phyloP scores from a whole-genome alignment of 1,139 yeast genomes.

The Candida labiduridarum region DNA sequence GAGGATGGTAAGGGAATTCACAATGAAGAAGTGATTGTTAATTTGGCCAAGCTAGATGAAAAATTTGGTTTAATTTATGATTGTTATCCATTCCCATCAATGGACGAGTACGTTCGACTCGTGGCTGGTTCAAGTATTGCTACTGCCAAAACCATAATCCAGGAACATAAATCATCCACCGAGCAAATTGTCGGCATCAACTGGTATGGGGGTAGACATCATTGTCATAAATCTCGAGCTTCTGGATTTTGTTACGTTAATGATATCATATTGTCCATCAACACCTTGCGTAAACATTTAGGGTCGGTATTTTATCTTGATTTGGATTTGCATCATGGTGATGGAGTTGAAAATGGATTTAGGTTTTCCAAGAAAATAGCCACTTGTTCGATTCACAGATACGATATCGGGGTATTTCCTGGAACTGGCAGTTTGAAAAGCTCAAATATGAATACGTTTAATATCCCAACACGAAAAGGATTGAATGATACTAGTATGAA shows the following conservation, averaged over 20 bases:
- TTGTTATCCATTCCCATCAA: slow-evolving; percentile 61
- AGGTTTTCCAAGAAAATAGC: slow-evolving; percentile 55
- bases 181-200: slow-evolving; percentile 50
- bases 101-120: slow-evolving; percentile 51
- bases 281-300: slow-evolving; percentile 44
- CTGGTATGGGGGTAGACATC: slow-evolving; percentile 86
- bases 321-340: slow-evolving; percentile 78
- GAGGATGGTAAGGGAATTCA: slow-evolving; percentile 11
- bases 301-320: slow-evolving; percentile 65
- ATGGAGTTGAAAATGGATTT: slow-evolving; percentile 75
- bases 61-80: slow-evolving; percentile 47
- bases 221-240: slow-evolving; percentile 56
- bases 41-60: slow-evolving; percentile 9
- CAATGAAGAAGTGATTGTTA: slow-evolving; percentile 4
- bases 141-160: slow-evolving; percentile 39
- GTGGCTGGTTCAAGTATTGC: slow-evolving; percentile 63
- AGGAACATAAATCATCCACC: slow-evolving; percentile 10
- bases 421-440: slow-evolving; percentile 56
- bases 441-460: slow-evolving; percentile 40
- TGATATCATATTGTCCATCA: slow-evolving; percentile 62
- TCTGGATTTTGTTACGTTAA: slow-evolving; percentile 78
- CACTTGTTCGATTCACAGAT: slow-evolving; percentile 66
- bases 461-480: slow-evolving; percentile 63
- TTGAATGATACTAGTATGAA: slow-evolving; percentile 47
- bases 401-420: slow-evolving; percentile 71